Evolutionary conservation across 179 eudicot genomes (phyloP), one percentile per base, ranked within the genome.

Genomic region (Silene noctiflora): DNA sequence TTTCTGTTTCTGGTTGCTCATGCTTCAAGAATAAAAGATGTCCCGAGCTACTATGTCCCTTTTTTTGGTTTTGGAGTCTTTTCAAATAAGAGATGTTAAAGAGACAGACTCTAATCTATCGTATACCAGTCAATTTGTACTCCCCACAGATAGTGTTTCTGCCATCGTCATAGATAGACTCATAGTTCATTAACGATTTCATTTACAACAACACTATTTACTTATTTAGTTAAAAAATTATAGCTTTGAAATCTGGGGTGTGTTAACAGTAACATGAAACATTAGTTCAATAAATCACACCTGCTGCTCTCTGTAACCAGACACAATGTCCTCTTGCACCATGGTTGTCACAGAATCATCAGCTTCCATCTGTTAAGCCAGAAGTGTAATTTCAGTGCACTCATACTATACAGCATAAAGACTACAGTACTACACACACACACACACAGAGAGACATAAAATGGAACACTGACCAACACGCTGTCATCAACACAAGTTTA

Each of bases 281-380:
- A 6, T 53, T 14, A 62, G 42, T 58, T 71, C 60, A 83, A 74
- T 60, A 74, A 5, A 35, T 59, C 66, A 76, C 81, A 95, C 99
- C 97, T 95, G 91, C 79, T 89, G 88, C 72, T 86, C 82, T 77
- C 89, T 85, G 77, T 91, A 90, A 84, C 88, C 90, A 79, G 86
- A 87, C 71, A 90, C 80, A 46, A 95, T 84, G 64, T 86, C 92
- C 76, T 90, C 83, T 81, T 87, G 90, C 77, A 93, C 84, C 89
- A 89, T 78, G 74, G 69, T 69, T n/a, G 85, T 81, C 66, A 88
- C 87, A 68, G 87, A 81, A 68, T 88, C 94, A 78, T 88, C 90
- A 79, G 84, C 86, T 84, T 84, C 91, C 84, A 85, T 83, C 98
- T 94, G 85, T 20, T 73, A 68, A 75, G 70, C 24, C 7, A 63